Conservation (phyloP, 352 stramenopile species). For the Blastocystis sp. region DNA sequence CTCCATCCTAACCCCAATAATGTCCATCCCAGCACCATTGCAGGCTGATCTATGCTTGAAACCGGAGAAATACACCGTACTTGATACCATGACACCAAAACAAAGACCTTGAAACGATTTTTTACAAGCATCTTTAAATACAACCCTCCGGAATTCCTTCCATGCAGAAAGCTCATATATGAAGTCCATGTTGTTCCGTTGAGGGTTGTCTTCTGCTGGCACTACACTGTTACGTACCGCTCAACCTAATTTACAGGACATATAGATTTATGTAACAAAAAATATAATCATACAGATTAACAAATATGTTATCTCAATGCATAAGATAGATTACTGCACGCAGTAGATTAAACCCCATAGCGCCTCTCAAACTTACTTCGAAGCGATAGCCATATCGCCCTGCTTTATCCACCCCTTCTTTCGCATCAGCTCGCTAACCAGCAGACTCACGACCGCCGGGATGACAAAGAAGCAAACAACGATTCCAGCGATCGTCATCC, state of each 20-base stretch:
- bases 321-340: constrained; percentile 1
- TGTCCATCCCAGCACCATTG: too few relatives aligned
- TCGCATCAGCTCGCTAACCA: constrained; percentile 21
- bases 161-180: too few relatives aligned
- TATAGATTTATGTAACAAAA: not conserved
- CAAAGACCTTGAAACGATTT: too few relatives aligned
- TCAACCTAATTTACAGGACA: not conserved
- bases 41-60: too few relatives aligned
- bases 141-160: too few relatives aligned
- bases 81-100: too few relatives aligned
- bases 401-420: constrained; percentile 57
- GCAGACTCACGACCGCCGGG: constrained; percentile 16
- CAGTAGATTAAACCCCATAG: not conserved
- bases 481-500: not conserved
- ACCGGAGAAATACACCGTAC: too few relatives aligned
- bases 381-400: constrained; percentile 39
- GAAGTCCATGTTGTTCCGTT: too few relatives aligned
- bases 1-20: too few relatives aligned
- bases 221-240: too few relatives aligned
- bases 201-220: too few relatives aligned
- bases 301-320: constrained; percentile 6
- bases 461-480: constrained; percentile 18
- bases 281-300: constrained; percentile 11
- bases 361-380: not conserved
- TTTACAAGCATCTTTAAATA: too few relatives aligned